A percentile compares a stretch with the other conserved stretches of the same genome.
These are phyloP conservation scores for Komagataella populi DNA, from an alignment of 805 yeast genomes.

Conservation along the genomic window DNA sequence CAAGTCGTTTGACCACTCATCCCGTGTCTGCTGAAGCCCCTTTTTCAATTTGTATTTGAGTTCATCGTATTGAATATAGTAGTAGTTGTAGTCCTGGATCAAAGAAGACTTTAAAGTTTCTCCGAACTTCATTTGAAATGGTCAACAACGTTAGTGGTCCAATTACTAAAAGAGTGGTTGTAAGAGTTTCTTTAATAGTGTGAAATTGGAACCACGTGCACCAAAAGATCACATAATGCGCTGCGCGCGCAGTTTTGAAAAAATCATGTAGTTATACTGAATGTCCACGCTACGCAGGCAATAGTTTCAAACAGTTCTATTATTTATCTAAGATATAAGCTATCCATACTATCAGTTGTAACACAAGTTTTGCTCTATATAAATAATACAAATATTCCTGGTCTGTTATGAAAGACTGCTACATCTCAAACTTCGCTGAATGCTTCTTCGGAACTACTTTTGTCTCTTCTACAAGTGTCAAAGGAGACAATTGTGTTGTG, in stretches of 20 bases:
- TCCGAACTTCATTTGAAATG: slow-evolving; percentile 73
- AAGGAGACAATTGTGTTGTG: not conserved
- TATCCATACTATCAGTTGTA: not conserved
- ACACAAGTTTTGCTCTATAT: not conserved
- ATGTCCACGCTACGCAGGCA: too few species aligned
- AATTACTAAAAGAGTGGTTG: not conserved
- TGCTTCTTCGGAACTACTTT: not conserved
- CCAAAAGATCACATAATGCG: not conserved
- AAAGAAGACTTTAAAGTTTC: slow-evolving; percentile 83
- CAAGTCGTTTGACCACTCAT: slow-evolving; percentile 57
- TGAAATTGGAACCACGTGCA: not conserved
- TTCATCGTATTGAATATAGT: slow-evolving; percentile 86
- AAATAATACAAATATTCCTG: not conserved
- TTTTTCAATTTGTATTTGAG: slow-evolving; percentile 70
- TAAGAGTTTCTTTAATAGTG: not conserved
- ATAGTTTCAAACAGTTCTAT: too few species aligned
- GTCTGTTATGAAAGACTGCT: not conserved
- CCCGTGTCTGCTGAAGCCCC: slow-evolving; percentile 38
- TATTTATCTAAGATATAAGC: too few species aligned
- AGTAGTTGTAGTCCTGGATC: slow-evolving; percentile 81
- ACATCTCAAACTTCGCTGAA: not conserved
- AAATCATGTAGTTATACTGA: too few species aligned
- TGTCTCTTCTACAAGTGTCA: not conserved
- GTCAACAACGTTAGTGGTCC: not conserved
- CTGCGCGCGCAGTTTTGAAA: too few species aligned